Evolutionary conservation across 257 asterid genomes (phyloP).

Genomic region (Parsonsia alboflavescens): DNA sequence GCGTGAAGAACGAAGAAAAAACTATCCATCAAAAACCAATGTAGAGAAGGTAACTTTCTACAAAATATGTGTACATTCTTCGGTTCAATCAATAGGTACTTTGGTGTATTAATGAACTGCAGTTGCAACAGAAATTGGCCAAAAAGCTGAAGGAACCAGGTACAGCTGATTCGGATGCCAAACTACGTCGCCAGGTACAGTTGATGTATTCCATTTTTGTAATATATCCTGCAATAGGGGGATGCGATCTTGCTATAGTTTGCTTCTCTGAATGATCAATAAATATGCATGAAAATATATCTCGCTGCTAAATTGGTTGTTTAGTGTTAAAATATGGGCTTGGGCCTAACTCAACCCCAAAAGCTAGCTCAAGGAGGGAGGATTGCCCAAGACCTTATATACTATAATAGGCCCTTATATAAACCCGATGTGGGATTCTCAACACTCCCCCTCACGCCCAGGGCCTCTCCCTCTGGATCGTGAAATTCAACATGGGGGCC

Average conservation of each 20-base stretch:
- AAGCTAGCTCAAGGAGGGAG: no score
- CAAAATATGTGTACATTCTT: slow-evolving; percentile 12
- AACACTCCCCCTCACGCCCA: no score
- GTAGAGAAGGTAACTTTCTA: slow-evolving; percentile 51
- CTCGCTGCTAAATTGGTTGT: neutral
- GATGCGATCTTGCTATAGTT: neutral
- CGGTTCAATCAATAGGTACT: slow-evolving; percentile 2
- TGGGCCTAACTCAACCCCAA: no score
- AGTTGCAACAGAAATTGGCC: slow-evolving; percentile 50
- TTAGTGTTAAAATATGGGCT: no score
- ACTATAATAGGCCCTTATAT: no score
- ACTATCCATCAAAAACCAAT: slow-evolving; percentile 66
- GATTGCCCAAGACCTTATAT: no score
- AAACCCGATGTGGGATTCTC: no score
- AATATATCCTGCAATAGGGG: neutral
- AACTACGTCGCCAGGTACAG: slow-evolving; percentile 77
- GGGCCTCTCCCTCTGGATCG: no score
- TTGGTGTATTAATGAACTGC: slow-evolving; percentile 9
- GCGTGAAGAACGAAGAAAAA: slow-evolving; percentile 74
- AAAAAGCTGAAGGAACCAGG: slow-evolving; percentile 38
- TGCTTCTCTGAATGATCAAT: neutral
- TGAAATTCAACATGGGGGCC: no score
- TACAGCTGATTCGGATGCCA: slow-evolving; percentile 39
- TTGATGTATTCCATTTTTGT: slow-evolving; percentile 3
- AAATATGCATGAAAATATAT: neutral